phyloP scores from a whole-genome alignment of 495 filamentous ascomycete species.

The Trichoderma asperelloides region DNA sequence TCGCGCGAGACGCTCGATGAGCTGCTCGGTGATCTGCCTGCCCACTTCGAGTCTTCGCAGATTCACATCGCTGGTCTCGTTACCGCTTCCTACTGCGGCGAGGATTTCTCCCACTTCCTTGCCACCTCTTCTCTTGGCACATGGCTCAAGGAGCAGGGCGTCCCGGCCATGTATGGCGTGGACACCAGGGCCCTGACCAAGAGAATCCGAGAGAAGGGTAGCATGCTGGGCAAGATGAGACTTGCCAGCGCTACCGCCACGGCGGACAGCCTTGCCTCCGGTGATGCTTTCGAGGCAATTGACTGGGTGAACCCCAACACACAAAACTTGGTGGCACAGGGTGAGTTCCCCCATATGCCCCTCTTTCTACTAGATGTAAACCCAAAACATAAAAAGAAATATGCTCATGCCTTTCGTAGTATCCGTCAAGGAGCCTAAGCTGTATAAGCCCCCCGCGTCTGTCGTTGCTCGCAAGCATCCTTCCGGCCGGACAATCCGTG shows the following conservation, averaged over 20 bases:
- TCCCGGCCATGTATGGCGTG: conserved; percentile 94
- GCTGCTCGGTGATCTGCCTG: conserved; percentile 71
- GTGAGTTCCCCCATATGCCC: conserved; percentile 45
- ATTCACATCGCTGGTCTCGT: conserved; percentile 91
- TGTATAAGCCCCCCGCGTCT: conserved; percentile 63
- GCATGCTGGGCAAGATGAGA: conserved; percentile 89
- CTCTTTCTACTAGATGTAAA: background rate
- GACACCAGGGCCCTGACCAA: conserved; percentile 93
- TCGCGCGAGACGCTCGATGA: conserved; percentile 73
- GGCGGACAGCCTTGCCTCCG: conserved; percentile 25
- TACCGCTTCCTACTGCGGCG: conserved; percentile 81
- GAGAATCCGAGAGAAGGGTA: conserved; percentile 83
- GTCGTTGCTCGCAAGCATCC: conserved; percentile 66
- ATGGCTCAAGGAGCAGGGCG: conserved; percentile 91
- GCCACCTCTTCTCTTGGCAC: conserved; percentile 79
- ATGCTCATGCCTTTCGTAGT: conserved; percentile 48
- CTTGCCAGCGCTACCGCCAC: conserved; percentile 41
- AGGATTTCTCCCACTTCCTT: conserved; percentile 90
- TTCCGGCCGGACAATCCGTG: conserved; percentile 72
- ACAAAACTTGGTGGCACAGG: conserved; percentile 86
- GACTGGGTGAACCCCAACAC: conserved; percentile 88
- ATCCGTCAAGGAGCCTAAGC: conserved; percentile 70
- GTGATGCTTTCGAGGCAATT: conserved; percentile 56
- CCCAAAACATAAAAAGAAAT: conserved; percentile 2
- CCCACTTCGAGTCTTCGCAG: conserved; percentile 81